Evolutionary conservation across 768 basidiomycete species (phyloP).

Genomic region (Termitomyces sp.): DNA sequence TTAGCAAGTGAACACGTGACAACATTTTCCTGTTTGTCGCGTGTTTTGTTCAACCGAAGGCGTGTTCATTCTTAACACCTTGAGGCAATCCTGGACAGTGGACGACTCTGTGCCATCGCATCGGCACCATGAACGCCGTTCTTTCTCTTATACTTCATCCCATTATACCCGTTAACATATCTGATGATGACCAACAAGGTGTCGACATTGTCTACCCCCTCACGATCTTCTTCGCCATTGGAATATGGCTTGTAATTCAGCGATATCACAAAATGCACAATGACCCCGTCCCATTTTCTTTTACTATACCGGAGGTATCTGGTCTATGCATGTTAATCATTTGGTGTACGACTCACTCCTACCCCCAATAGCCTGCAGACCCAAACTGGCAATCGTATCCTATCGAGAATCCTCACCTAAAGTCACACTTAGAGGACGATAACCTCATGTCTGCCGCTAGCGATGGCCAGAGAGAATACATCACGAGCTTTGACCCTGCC

Average conservation of each 20-base stretch:
- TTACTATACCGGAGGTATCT: conserved; percentile 56
- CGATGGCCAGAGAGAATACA: conserved; percentile 56
- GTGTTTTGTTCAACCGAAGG: conserved; percentile 16
- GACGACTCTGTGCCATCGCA: conserved; percentile 2
- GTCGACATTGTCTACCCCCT: conserved; percentile 67
- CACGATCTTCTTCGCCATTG: conserved; percentile 69
- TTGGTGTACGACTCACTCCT: conserved; percentile 1
- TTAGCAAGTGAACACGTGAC: conserved; percentile 8
- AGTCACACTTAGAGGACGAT: conserved; percentile 59
- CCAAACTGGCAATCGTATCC: conserved; percentile 55
- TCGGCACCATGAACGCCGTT: conserved; percentile 40
- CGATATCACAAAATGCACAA: conserved; percentile 75
- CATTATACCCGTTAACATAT: conserved; percentile 46
- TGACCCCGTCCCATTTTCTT: conserved; percentile 67
- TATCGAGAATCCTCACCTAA: conserved; percentile 58
- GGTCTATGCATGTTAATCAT: neutral
- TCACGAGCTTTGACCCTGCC: conserved; percentile 92
- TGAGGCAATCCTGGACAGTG: neutral
- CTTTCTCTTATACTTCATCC: conserved; percentile 54
- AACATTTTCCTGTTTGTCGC: conserved; percentile 6
- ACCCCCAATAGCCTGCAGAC: conserved; percentile 48
- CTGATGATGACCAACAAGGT: conserved; percentile 46
- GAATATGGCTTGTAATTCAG: conserved; percentile 77
- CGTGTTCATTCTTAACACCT: neutral
- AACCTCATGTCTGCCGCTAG: conserved; percentile 51